Evolutionary conservation across 1,139 yeast genomes (phyloP), one percentile per base, ranked within the genome.

Genomic region (Kodamaea derodonti): DNA sequence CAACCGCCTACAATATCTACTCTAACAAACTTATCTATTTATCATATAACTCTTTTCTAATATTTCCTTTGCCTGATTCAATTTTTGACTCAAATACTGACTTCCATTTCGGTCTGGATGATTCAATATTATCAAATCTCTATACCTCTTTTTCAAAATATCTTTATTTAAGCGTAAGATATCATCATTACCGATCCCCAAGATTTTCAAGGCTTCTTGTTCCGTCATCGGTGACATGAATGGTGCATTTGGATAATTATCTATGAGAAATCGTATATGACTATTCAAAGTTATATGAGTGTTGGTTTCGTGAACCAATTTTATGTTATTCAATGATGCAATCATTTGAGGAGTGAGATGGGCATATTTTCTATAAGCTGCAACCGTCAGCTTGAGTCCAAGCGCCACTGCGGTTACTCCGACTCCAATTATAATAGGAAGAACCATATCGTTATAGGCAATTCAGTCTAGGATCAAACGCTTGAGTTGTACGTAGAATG

Each of bases 91-190:
- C 32, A 84, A 43, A 48, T 78, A 84, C 34, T 75, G 72, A 44
- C 87, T 79, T 0, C 95, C 95, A 4, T 84, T 80, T 43, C 70
- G 72, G 53, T 84, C 95, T 0, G 95, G 95, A 52, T 84, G 95
- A 39, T 69, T 85, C 34, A 65, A 49, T 35, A 81, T 62, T 84
- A 84, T 83, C 46, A 80, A 65, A 35, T 62, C 62, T 36, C 92
- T 62, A 54, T 84, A 87, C 41, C 77, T 62, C 36, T 66, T 64
- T 38, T 72, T 69, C 30, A 85, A 60, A 41, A 70, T 48, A 58
- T 62, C 60, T 33, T 52, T 57, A 32, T 72, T 66, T 28, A 78
- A 49, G 16, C 58, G 54, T 40, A 75, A 41, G 29, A 78, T 75
- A 32, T 78, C 83, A 30, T 67, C 61, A 2, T 72, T 74, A 32